Base-by-base conservation (phyloP, 2,329 filamentous ascomycete genomes). In the Fusarium sp. region DNA sequence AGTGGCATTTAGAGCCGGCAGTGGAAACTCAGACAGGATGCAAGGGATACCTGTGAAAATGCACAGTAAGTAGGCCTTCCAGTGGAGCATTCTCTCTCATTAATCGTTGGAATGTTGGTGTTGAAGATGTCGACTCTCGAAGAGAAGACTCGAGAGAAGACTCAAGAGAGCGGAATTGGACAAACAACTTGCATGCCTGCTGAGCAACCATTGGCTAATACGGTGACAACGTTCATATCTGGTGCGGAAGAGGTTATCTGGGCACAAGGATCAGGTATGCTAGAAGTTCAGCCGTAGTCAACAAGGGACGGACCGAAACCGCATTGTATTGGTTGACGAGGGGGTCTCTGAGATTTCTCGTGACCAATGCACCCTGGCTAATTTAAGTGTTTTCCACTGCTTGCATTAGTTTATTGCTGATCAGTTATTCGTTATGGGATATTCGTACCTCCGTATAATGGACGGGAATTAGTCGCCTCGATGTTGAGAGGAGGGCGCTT, bases 291-390 rank as follows among this genome's bases (percentile, higher is more conserved):
- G 67, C 67, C 66, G 67, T 59, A 69, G 63, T 47, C 15, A 57
- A 69, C 38, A 69, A 74, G 71, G 71, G 71, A 72, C 63, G 63
- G 71, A 74, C 63, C 71, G 71, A 59, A n/a, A 35, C 57, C 60
- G 44, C 67, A 38, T 46, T 40, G 40, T 43, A 67, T 68, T 71
- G 63, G 63, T 25, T 42, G 32, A 18, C 4, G 43, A 60, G 12
- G 32, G 32, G 33, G 46, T 16, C 19, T 28, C 18, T 28, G 59
- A 46, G 33, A 37, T 40, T 44, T 61, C 60, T 40, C 43, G 47
- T 67, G 70, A 67, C 66, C 35, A 23, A 33, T 28, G 38, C 25
- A 46, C 59, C 47, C 32, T 33, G 38, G 40, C 30, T 64, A 38
- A 28, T 16, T 47, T 37, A 47, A 43, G 15, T 37, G 30, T 61